phyloP scores from a whole-genome alignment of 2,329 filamentous ascomycete genomes.

The Aspergillus neoniger region DNA sequence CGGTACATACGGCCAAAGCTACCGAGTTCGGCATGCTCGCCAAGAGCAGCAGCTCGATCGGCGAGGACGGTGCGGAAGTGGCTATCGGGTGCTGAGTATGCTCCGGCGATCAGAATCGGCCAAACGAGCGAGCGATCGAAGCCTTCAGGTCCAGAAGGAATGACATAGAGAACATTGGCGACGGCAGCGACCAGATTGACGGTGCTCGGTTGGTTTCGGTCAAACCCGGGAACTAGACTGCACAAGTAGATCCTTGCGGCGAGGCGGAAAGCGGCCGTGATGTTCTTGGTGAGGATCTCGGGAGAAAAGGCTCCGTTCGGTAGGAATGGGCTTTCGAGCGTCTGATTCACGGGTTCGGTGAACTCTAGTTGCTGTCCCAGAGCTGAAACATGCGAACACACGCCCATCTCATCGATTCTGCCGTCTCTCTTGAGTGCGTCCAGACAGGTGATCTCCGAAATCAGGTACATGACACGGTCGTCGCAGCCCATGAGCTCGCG shows the following conservation, averaged over 20 bases:
- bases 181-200: slow-evolving; percentile 77
- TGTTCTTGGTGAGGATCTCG: slow-evolving; percentile 81
- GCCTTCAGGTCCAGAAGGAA: slow-evolving; percentile 77
- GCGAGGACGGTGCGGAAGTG: slow-evolving; percentile 76
- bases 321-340: slow-evolving; percentile 61
- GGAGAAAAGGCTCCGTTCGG: slow-evolving; percentile 71
- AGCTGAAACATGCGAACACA: slow-evolving; percentile 87
- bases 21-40: slow-evolving; percentile 75
- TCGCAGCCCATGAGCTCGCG: slow-evolving; percentile 97
- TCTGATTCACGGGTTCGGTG: slow-evolving; percentile 68
- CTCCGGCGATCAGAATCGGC: slow-evolving; percentile 87
- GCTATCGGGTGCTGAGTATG: slow-evolving; percentile 71
- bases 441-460: slow-evolving; percentile 94
- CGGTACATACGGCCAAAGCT: slow-evolving; percentile 81
- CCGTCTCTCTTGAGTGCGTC: slow-evolving; percentile 82
- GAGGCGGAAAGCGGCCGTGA: slow-evolving; percentile 86
- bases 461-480: slow-evolving; percentile 95
- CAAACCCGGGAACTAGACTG: slow-evolving; percentile 87
- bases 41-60: slow-evolving; percentile 72
- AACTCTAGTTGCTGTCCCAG: slow-evolving; percentile 82
- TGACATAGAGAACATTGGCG: slow-evolving; percentile 72
- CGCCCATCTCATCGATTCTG: slow-evolving; percentile 75
- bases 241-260: slow-evolving; percentile 96
- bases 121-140: slow-evolving; percentile 91
- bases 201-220: slow-evolving; percentile 71